phyloP scores from a whole-genome alignment of 768 basidiomycete genomes.

The Podaxis pistillaris region DNA sequence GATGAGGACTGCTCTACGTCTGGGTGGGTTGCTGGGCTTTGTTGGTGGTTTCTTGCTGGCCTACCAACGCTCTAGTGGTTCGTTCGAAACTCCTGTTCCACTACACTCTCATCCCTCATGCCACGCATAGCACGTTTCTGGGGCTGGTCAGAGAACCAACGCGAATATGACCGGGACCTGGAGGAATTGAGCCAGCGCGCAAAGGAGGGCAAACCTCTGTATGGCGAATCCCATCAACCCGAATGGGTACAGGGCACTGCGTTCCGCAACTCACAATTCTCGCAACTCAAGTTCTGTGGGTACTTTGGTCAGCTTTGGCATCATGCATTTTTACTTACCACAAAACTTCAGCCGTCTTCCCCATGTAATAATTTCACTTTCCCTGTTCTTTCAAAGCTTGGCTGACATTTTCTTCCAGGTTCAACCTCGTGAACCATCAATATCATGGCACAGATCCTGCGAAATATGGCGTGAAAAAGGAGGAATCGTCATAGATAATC shows the following conservation, averaged over 20 bases:
- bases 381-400: background rate
- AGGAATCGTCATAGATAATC: slow-evolving; percentile 22
- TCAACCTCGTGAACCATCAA: slow-evolving; percentile 93
- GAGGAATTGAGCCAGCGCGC: slow-evolving; percentile 76
- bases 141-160: slow-evolving; percentile 90
- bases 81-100: slow-evolving; percentile 30
- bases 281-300: slow-evolving; percentile 91
- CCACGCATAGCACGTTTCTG: slow-evolving; percentile 76
- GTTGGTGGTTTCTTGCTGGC: slow-evolving; percentile 89
- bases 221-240: slow-evolving; percentile 81
- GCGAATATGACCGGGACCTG: slow-evolving; percentile 76
- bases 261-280: slow-evolving; percentile 84
- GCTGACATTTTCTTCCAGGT: slow-evolving; percentile 47
- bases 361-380: slow-evolving; percentile 12
- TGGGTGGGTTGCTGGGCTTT: slow-evolving; percentile 81
- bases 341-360: slow-evolving; percentile 50
- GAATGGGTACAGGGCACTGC: slow-evolving; percentile 86
- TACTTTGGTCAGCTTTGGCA: slow-evolving; percentile 18
- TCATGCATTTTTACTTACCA: slow-evolving; percentile 15
- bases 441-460: slow-evolving; percentile 82
- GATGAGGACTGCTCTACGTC: slow-evolving; percentile 36
- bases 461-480: slow-evolving; percentile 61
- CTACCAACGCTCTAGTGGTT: slow-evolving; percentile 88
- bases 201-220: slow-evolving; percentile 77
- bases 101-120: slow-evolving; percentile 4